Evolutionary conservation across 768 basidiomycete species (phyloP).

Genomic region (Psilocybe cyanescens): DNA sequence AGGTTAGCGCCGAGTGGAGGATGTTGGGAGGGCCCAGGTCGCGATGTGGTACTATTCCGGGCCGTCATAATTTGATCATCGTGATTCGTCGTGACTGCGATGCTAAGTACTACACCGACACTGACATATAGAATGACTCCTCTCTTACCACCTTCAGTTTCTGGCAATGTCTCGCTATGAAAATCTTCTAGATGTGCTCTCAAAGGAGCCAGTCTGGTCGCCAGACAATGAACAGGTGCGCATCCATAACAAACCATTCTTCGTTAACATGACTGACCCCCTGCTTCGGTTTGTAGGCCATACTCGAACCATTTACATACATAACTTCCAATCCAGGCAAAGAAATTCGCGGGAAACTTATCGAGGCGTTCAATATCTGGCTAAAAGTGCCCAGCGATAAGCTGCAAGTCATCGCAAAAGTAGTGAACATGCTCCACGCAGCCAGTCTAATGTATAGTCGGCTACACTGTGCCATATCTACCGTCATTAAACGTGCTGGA

Average conservation of each 20-base stretch:
- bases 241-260: background rate
- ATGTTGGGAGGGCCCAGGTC: no score
- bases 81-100: no score
- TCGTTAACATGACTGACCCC: background rate
- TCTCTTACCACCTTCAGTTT: background rate
- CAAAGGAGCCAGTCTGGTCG: slow-evolving; percentile 38
- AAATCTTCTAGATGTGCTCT: slow-evolving; percentile 38
- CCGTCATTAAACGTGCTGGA: background rate
- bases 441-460: slow-evolving; percentile 83
- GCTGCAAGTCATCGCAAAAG: slow-evolving; percentile 71
- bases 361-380: slow-evolving; percentile 95
- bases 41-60: no score
- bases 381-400: slow-evolving; percentile 77
- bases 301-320: slow-evolving; percentile 91
- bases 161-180: slow-evolving; percentile 39
- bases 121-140: background rate
- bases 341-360: slow-evolving; percentile 85
- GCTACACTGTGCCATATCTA: background rate
- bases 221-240: slow-evolving; percentile 35
- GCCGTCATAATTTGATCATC: no score
- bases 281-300: slow-evolving; percentile 28
- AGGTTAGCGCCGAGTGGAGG: no score
- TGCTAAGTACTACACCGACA: no score
- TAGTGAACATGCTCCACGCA: slow-evolving; percentile 94
- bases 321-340: slow-evolving; percentile 87